phyloP scores from a whole-genome alignment of 2,329 filamentous ascomycete genomes.

The Neofusicoccum sp. region DNA sequence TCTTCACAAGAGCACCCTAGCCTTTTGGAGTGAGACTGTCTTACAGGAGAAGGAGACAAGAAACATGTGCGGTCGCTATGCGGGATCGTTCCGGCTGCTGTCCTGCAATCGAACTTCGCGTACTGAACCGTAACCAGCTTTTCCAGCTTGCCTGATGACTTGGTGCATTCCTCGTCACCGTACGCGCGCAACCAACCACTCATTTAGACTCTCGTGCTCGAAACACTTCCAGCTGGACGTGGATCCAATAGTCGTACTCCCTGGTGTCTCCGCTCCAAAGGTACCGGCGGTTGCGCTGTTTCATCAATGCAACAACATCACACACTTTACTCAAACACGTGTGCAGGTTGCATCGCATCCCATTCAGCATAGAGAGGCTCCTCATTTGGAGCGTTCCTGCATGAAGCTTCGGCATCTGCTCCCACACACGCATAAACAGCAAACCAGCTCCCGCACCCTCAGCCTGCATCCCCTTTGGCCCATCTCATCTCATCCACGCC shows the following conservation, averaged over 20 bases:
- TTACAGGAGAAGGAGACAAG: background rate
- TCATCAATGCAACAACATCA: background rate
- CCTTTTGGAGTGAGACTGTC: too few relatives aligned
- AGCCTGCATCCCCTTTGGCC: background rate
- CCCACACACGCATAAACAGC: background rate
- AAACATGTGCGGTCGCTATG: too few relatives aligned
- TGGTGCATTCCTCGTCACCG: background rate
- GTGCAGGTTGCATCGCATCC: background rate
- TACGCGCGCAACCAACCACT: background rate
- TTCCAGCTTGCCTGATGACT: background rate
- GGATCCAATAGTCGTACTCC: background rate
- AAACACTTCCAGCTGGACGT: background rate
- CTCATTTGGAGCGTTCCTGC: constrained; percentile 10
- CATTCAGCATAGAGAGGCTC: background rate
- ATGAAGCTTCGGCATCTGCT: background rate
- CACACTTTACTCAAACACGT: background rate
- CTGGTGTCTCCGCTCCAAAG: background rate
- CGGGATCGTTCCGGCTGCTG: too few relatives aligned
- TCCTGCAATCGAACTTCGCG: too few relatives aligned
- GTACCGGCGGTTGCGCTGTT: background rate
- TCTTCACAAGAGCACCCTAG: too few relatives aligned
- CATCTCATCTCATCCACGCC: background rate
- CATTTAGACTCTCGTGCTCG: background rate
- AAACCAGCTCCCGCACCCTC: background rate
- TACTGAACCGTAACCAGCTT: too few relatives aligned